These are phyloP conservation scores for Lepidium africanum DNA, from an alignment of 345 rosid genomes.

Conservation along the genomic window DNA sequence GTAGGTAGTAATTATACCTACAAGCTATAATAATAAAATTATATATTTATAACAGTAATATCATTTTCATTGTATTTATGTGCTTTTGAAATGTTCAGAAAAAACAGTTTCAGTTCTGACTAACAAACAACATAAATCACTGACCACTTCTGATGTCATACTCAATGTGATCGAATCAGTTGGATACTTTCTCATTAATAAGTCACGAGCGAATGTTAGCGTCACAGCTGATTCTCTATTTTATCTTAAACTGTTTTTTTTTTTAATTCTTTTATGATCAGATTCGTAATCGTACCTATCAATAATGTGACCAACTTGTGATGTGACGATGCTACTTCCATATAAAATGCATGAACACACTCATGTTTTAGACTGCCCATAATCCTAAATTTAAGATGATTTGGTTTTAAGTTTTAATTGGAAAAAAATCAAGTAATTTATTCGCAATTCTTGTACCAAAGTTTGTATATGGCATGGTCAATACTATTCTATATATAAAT, in stretches of 20 bases:
- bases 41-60: too few relatives aligned
- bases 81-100: slow-evolving; percentile 7
- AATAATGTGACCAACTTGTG: neutral
- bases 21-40: too few relatives aligned
- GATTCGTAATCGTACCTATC: neutral
- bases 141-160: slow-evolving; percentile 9
- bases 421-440: neutral
- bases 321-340: neutral
- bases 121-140: slow-evolving; percentile 18
- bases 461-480: neutral
- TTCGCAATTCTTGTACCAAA: neutral
- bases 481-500: neutral
- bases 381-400: neutral
- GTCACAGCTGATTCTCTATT: neutral
- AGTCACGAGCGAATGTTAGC: slow-evolving; percentile 24
- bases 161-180: slow-evolving; percentile 28
- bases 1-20: too few relatives aligned
- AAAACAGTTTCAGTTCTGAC: slow-evolving; percentile 14
- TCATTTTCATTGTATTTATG: slow-evolving; percentile 1
- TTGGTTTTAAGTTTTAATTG: neutral
- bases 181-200: slow-evolving; percentile 6
- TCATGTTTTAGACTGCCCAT: neutral
- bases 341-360: neutral
- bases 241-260: neutral
- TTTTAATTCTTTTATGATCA: neutral